Base-by-base conservation (phyloP, 768 basidiomycete species). In the Leucosporidium scottii region DNA sequence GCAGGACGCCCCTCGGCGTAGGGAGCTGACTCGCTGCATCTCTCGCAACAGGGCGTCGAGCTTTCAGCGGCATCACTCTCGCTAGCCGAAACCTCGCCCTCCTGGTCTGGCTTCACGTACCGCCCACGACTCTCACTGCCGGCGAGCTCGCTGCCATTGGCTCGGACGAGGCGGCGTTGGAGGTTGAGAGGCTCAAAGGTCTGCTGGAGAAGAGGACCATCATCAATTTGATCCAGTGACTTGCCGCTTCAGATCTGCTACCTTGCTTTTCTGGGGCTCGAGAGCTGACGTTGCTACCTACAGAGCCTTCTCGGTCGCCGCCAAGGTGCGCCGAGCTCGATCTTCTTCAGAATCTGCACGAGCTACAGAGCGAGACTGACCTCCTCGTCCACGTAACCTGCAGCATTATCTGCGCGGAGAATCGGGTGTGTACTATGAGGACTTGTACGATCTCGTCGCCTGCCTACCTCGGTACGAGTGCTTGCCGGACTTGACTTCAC, bases 181-280 rank as follows among this genome's bases (percentile, higher is more conserved):
- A 71, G 34, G 31, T 62, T n/a, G 70, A 71, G 44, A 61, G 53
- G 36, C 57, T 78, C 51, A 75, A 84, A 73, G 81, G 80, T 21
- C 77, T 85, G 15, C 83, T 88, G 61, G 87, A 89, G 80, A 90
- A 89, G 78, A 86, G 86, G 78, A 83, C 84, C 1, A 87, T 87
- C 82, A 81, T 89, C 65, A 58, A 55, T 10, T 56, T 70, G n/a
- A 53, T 70, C 30, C 51, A 67, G 21, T 44, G 39, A 44, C 8
- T 17, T 44, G 39, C 2, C 6, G 39, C 39, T 44, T 17, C 15
- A 44, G 39, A 6, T 44, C 39, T 44, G 10, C 39, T 44, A 8
- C 10, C 34, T 44, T 3, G 39, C 34, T 36, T 36, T 12, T 5
- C 6, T 36, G 34, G 12, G 34, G 34, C 5, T 36, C 3, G 15